A percentile compares a stretch with the other conserved stretches of the same genome.
phyloP scores from a whole-genome alignment of 345 rosid species.

The Lepidium didymum region DNA sequence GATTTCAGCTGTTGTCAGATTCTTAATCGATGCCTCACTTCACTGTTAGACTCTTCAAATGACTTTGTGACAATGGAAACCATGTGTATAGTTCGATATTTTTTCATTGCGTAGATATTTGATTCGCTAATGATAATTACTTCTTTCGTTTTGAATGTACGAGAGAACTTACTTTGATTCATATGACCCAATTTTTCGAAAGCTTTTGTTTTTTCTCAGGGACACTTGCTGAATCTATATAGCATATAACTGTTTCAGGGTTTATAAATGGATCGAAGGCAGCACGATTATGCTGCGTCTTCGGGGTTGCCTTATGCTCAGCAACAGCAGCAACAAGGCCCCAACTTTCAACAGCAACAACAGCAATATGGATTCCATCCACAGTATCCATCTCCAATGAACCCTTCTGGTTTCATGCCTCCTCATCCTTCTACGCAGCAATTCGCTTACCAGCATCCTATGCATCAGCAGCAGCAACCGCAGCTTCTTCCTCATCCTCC shows the following conservation, averaged over 20 bases:
- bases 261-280: conserved; percentile 39
- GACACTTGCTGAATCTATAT: background rate
- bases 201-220: conserved; percentile 4
- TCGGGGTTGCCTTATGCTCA: conserved; percentile 75
- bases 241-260: background rate
- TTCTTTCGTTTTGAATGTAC: background rate
- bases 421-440: conserved; percentile 81
- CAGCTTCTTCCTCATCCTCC: conserved; percentile 38
- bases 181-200: background rate
- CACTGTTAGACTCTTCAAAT: background rate
- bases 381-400: conserved; percentile 49
- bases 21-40: background rate
- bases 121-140: background rate
- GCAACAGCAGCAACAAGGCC: conserved; percentile 61
- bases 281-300: conserved; percentile 43
- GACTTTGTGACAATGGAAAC: background rate
- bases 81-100: background rate
- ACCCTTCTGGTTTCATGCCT: conserved; percentile 53
- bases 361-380: conserved; percentile 78
- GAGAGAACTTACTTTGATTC: background rate
- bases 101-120: background rate
- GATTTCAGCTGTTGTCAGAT: conserved; percentile 11
- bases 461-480: conserved; percentile 47
- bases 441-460: conserved; percentile 72
- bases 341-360: conserved; percentile 64